These are phyloP conservation scores for Vitis labrusca DNA, from an alignment of 164 flowering plant species.

Conservation along the genomic window DNA sequence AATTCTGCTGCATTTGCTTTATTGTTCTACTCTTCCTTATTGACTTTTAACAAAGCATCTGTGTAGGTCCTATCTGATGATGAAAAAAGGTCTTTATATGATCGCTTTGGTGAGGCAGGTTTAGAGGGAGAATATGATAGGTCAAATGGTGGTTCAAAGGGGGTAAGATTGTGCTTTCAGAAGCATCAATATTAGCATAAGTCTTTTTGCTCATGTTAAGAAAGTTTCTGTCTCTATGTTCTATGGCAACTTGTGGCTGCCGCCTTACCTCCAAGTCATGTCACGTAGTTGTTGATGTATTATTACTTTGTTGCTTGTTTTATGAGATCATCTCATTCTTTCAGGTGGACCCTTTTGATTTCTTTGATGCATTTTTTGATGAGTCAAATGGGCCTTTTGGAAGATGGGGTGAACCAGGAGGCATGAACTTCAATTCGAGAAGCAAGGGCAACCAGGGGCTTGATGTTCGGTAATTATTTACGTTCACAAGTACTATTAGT, in stretches of 20 bases:
- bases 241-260: not conserved
- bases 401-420: slow-evolving; percentile 46
- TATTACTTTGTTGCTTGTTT: not conserved
- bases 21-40: not conserved
- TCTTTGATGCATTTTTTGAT: slow-evolving; percentile 78
- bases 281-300: not conserved
- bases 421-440: slow-evolving; percentile 41
- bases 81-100: slow-evolving; percentile 88
- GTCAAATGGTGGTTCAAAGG: slow-evolving; percentile 43
- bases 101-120: slow-evolving; percentile 96
- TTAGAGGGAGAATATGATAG: slow-evolving; percentile 60
- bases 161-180: slow-evolving; percentile 41
- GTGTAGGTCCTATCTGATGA: slow-evolving; percentile 89
- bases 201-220: not conserved
- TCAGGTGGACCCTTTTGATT: slow-evolving; percentile 88
- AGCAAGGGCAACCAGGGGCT: slow-evolving; percentile 41
- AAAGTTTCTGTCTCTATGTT: not conserved
- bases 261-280: not conserved
- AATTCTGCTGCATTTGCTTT: not conserved
- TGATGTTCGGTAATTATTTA: slow-evolving; percentile 63
- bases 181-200: not conserved
- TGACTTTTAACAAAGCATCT: slow-evolving; percentile 24
- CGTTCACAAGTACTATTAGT: not conserved
- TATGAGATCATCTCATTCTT: slow-evolving; percentile 11
- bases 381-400: slow-evolving; percentile 70